phyloP scores from a whole-genome alignment of 805 yeast species.

The Kazachstania viticola region DNA sequence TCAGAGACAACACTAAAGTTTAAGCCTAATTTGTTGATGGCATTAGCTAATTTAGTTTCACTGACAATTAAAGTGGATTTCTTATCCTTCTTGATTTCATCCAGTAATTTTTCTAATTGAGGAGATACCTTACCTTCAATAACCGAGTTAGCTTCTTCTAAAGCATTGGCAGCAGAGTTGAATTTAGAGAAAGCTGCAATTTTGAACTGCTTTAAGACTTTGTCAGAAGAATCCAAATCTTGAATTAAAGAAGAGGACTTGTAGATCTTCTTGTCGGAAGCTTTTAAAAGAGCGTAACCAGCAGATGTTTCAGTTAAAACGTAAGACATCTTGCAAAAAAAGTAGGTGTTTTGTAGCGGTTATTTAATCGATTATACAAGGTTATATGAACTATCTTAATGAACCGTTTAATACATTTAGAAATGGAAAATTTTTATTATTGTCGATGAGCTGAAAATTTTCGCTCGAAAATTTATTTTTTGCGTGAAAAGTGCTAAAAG shows the following conservation, averaged over 20 bases:
- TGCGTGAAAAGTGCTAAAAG: too few species aligned
- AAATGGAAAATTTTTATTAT: too few species aligned
- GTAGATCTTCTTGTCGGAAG: slow-evolving; percentile 93
- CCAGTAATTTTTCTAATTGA: slow-evolving; percentile 65
- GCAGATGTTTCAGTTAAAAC: slow-evolving; percentile 97
- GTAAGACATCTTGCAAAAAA: slow-evolving; percentile 65
- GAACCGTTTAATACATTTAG: too few species aligned
- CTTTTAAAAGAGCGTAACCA: slow-evolving; percentile 95
- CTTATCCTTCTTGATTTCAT: slow-evolving; percentile 67
- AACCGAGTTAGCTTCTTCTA: slow-evolving; percentile 87
- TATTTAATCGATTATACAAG: too few species aligned
- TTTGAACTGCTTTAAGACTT: slow-evolving; percentile 83
- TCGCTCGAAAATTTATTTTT: too few species aligned
- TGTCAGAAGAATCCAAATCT: slow-evolving; percentile 72
- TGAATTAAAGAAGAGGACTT: slow-evolving; percentile 64
- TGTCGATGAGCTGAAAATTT: too few species aligned
- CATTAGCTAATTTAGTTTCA: slow-evolving; percentile 90
- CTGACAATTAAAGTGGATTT: slow-evolving; percentile 82
- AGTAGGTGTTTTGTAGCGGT: too few species aligned
- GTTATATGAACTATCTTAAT: too few species aligned
- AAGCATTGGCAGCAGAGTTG: slow-evolving; percentile 86
- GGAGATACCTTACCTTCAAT: slow-evolving; percentile 90
- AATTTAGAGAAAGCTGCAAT: slow-evolving; percentile 93
- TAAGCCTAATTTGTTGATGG: slow-evolving; percentile 88
- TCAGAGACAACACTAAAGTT: slow-evolving; percentile 85